Evolutionary conservation across 805 yeast species (phyloP).

Genomic region (Wickerhamiella siamensis): DNA sequence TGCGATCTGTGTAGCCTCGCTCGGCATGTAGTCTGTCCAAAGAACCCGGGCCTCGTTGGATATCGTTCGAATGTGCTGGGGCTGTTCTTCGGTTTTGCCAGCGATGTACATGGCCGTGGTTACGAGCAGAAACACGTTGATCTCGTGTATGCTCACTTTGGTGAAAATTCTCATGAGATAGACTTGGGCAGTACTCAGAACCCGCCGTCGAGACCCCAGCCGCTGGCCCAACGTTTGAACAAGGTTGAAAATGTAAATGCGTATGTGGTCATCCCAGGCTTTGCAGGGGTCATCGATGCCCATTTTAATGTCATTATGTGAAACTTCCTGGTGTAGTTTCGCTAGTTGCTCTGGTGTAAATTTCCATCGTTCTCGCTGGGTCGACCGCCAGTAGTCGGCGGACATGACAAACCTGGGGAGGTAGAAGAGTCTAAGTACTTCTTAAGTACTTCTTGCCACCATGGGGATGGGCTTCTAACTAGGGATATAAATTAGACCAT

Average conservation of each 20-base stretch:
- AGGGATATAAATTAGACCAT: neutral
- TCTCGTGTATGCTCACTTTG: conserved; percentile 58
- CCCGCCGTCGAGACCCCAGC: conserved; percentile 64
- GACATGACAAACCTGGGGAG: conserved; percentile 5
- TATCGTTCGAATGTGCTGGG: conserved; percentile 78
- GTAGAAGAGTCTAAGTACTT: neutral
- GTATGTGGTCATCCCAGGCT: conserved; percentile 28
- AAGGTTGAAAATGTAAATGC: conserved; percentile 62
- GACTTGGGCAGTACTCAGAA: conserved; percentile 78
- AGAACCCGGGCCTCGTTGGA: conserved; percentile 71
- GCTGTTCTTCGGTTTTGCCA: conserved; percentile 89
- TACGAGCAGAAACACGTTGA: conserved; percentile 65
- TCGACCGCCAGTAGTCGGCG: conserved; percentile 77
- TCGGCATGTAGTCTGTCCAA: conserved; percentile 93
- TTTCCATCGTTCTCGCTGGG: conserved; percentile 75
- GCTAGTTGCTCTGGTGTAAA: conserved; percentile 47
- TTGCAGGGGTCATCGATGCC: conserved; percentile 20
- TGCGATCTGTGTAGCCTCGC: conserved; percentile 79
- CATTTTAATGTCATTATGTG: conserved; percentile 21
- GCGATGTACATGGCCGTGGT: conserved; percentile 82
- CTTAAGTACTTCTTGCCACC: neutral
- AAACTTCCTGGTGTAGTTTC: conserved; percentile 27
- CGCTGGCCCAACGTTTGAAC: conserved; percentile 67
- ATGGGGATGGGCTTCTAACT: no score
- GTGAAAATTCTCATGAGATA: conserved; percentile 68